A percentile compares a stretch with the other conserved stretches of the same genome.
Conservation (phyloP, 1,284 basidiomycete genomes). For the Ganoderma sinense region DNA sequence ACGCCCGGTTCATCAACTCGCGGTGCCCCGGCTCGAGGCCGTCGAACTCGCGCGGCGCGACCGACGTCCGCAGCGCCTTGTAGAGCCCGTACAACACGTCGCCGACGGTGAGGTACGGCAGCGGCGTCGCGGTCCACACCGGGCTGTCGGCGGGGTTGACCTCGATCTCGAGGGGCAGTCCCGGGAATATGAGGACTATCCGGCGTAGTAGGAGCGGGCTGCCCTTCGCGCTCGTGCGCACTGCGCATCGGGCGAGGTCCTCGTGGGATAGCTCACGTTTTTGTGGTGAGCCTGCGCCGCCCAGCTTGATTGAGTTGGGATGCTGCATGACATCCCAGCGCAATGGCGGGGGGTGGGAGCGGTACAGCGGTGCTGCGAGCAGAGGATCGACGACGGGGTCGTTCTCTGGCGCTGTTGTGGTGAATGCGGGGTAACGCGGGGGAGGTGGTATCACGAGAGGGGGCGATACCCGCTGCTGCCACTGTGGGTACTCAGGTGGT, state of each 20-base stretch:
- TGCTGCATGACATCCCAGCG: constrained; percentile 25
- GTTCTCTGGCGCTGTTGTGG: constrained; percentile 1
- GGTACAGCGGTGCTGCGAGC: constrained; percentile 13
- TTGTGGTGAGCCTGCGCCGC: constrained; percentile 16
- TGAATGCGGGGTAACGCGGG: constrained; percentile 1
- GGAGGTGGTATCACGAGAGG: constrained; percentile 3
- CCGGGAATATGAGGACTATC: constrained; percentile 20
- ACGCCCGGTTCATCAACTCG: constrained; percentile 24
- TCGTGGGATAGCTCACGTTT: constrained; percentile 8
- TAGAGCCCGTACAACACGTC: constrained; percentile 31
- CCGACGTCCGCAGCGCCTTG: constrained; percentile 24
- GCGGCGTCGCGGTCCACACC: constrained; percentile 17
- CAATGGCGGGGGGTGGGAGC: constrained; percentile 19
- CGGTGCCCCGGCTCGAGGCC: constrained; percentile 11
- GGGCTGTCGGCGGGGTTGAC: constrained; percentile 19
- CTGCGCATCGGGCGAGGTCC: constrained; percentile 25
- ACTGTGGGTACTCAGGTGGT: constrained; percentile 14
- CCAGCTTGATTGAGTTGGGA: constrained; percentile 24
- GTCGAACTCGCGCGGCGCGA: constrained; percentile 17
- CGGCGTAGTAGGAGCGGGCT: constrained; percentile 14
- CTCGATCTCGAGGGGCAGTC: constrained; percentile 22
- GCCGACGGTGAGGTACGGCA: constrained; percentile 30
- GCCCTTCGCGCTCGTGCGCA: constrained; percentile 17
- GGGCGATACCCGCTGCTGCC: constrained; percentile 15
- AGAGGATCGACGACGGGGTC: constrained; percentile 23